Evolutionary conservation across 208 protist genomes (phyloP).

Genomic region (Trypanosoma rangeli): DNA sequence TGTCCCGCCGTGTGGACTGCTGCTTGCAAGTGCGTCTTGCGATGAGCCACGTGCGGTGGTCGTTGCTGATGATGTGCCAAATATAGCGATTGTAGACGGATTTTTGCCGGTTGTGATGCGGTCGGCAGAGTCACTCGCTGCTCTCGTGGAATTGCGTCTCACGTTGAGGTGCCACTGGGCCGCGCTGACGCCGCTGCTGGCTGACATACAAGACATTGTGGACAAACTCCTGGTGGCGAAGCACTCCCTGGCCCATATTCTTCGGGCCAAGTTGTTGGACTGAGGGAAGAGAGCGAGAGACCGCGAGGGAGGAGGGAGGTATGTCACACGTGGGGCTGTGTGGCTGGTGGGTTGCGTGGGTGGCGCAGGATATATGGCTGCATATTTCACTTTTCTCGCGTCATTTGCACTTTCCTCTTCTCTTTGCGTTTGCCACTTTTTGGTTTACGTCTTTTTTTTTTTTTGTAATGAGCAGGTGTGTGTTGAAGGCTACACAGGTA

Average conservation of each 20-base stretch:
- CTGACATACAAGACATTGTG: conserved; percentile 5
- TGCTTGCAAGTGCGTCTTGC: conserved; percentile 21
- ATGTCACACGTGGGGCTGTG: conserved; percentile 16
- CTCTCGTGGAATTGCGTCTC: conserved; percentile 14
- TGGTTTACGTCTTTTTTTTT: not conserved
- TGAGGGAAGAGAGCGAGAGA: conserved; percentile 8
- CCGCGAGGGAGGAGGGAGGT: not conserved
- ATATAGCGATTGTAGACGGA: conserved; percentile 28
- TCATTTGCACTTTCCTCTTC: conserved; percentile 5
- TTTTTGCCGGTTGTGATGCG: conserved; percentile 27
- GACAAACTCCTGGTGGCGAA: conserved; percentile 19
- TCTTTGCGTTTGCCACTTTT: not conserved
- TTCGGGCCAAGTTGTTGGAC: conserved; percentile 14
- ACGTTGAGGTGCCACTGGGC: conserved; percentile 9
- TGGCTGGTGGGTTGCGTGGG: no score
- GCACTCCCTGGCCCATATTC: conserved; percentile 19
- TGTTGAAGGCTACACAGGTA: no score
- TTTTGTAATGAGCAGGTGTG: not conserved
- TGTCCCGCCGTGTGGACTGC: conserved; percentile 15
- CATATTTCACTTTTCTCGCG: not conserved
- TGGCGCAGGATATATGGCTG: not conserved
- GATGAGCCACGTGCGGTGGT: conserved; percentile 10
- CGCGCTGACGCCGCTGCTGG: conserved; percentile 17
- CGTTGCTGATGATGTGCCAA: conserved; percentile 29
- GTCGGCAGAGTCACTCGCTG: conserved; percentile 11